Conservation (phyloP, 805 yeast genomes). For the Hemisphaericaspora nanyangensis region DNA sequence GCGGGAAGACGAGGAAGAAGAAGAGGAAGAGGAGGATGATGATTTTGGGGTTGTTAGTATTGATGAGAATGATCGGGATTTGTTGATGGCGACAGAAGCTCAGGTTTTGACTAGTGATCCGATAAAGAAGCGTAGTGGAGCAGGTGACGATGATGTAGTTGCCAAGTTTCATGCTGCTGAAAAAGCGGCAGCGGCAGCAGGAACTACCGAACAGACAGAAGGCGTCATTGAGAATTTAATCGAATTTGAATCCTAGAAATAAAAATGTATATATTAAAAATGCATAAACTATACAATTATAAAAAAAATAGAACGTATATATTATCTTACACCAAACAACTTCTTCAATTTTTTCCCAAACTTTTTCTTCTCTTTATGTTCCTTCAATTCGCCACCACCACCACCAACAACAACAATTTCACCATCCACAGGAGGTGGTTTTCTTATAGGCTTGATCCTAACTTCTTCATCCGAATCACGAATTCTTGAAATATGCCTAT, state of each 20-base stretch:
- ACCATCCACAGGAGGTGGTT: background rate
- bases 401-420: background rate
- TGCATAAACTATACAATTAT: background rate
- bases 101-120: slow-evolving; percentile 30
- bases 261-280: slow-evolving; percentile 2
- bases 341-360: slow-evolving; percentile 36
- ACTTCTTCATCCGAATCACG: slow-evolving; percentile 62
- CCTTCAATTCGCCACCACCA: background rate
- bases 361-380: slow-evolving; percentile 35
- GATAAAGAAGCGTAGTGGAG: slow-evolving; percentile 14
- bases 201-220: background rate
- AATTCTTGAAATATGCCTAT: slow-evolving; percentile 44
- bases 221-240: slow-evolving; percentile 27
- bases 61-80: slow-evolving; percentile 43
- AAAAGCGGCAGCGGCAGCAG: slow-evolving; percentile 1
- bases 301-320: background rate
- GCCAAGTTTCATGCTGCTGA: slow-evolving; percentile 24
- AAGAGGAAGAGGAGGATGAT: slow-evolving; percentile 49
- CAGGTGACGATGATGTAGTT: slow-evolving; percentile 1
- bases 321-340: slow-evolving; percentile 30
- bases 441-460: background rate
- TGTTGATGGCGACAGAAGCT: slow-evolving; percentile 48
- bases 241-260: slow-evolving; percentile 34
- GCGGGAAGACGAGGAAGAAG: slow-evolving; percentile 20
- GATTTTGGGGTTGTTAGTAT: slow-evolving; percentile 39